phyloP scores from a whole-genome alignment of 129 eudicot genomes.

The Tanacetum coccineum region DNA sequence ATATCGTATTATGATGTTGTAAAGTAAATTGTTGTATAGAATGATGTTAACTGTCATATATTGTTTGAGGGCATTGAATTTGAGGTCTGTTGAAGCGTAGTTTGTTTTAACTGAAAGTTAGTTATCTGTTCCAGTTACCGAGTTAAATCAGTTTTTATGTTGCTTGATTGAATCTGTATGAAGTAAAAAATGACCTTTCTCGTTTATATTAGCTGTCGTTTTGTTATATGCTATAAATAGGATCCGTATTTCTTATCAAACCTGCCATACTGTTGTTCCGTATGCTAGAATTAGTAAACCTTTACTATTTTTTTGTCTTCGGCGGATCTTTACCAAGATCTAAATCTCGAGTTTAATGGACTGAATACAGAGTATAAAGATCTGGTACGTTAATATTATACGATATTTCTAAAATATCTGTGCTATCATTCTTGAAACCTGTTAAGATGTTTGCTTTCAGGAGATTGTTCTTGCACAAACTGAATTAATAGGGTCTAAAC shows the following conservation, averaged over 20 bases:
- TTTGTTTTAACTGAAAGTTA: too few relatives aligned
- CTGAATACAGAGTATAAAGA: constrained; percentile 54
- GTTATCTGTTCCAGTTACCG: too few relatives aligned
- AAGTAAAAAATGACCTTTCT: not conserved
- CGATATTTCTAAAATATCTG: too few relatives aligned
- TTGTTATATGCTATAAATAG: not conserved
- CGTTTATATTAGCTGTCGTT: not conserved
- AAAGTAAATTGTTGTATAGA: too few relatives aligned
- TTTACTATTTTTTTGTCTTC: constrained; percentile 29
- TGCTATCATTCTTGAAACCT: too few relatives aligned
- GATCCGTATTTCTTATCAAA: constrained; percentile 1
- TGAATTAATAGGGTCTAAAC: too few relatives aligned
- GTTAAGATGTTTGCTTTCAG: too few relatives aligned
- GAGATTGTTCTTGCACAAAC: too few relatives aligned
- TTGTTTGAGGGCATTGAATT: constrained; percentile 5
- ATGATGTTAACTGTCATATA: not conserved
- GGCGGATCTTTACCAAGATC: constrained; percentile 84
- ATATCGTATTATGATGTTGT: too few relatives aligned
- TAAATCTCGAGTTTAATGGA: constrained; percentile 61
- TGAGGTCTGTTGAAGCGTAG: constrained; percentile 4
- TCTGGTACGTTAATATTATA: constrained; percentile 54
- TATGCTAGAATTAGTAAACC: not conserved
- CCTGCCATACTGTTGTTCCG: constrained; percentile 8
- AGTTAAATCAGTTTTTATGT: too few relatives aligned
- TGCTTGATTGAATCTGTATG: too few relatives aligned